These are phyloP conservation scores for Umbellularia californica DNA, from an alignment of 164 flowering plant genomes.

Conservation along the genomic window DNA sequence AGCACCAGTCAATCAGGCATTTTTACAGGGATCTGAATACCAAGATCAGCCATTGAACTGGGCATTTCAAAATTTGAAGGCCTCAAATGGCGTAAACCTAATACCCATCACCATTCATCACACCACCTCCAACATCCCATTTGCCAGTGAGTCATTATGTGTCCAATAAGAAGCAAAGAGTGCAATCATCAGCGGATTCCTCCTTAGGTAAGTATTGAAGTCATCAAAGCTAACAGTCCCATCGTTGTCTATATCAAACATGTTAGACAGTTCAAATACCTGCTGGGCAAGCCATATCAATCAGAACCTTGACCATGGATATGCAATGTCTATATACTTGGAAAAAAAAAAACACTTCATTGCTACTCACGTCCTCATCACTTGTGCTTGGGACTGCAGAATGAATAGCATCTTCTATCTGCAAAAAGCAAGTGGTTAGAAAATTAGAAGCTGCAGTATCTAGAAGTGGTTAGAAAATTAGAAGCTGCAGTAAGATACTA, in stretches of 20 bases:
- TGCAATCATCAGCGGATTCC: slow-evolving; percentile 24
- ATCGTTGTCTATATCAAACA: slow-evolving; percentile 40
- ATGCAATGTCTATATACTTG: not conserved
- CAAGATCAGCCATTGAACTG: not conserved
- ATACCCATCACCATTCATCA: not conserved
- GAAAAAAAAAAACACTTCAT: not conserved
- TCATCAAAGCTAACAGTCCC: slow-evolving; percentile 37
- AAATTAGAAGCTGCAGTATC: not conserved
- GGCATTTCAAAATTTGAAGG: no score
- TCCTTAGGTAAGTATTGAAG: slow-evolving; percentile 30
- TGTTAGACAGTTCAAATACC: slow-evolving; percentile 28
- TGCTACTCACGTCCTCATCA: slow-evolving; percentile 17
- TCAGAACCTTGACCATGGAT: not conserved
- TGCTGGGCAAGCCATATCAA: slow-evolving; percentile 13
- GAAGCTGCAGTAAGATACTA: not conserved
- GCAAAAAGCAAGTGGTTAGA: not conserved
- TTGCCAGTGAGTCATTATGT: slow-evolving; percentile 5
- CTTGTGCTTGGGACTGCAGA: slow-evolving; percentile 17
- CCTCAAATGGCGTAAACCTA: no score
- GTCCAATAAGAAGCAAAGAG: slow-evolving; percentile 13
- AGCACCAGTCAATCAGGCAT: not conserved
- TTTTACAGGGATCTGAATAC: not conserved
- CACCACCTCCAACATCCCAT: not conserved
- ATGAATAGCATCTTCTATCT: slow-evolving; percentile 18
- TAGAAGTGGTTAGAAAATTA: not conserved